phyloP scores from a whole-genome alignment of 495 filamentous ascomycete genomes.

The Penicillium macrosclerotiorum region DNA sequence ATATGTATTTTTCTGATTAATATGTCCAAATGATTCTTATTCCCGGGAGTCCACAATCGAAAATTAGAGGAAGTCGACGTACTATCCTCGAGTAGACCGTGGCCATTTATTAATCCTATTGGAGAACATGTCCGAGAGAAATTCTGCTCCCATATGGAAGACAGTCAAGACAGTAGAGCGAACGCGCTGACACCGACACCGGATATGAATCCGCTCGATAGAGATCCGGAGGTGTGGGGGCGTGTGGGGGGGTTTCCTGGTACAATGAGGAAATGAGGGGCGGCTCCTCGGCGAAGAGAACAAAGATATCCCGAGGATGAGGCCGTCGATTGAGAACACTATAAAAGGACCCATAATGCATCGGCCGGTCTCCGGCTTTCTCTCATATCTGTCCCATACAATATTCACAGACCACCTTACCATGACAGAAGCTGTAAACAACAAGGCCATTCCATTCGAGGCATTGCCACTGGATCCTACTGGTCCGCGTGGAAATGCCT shows the following conservation, averaged over 20 bases:
- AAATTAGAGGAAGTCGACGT: too few species aligned
- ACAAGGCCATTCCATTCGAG: slow-evolving; percentile 29
- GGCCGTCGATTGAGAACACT: not conserved
- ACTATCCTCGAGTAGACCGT: too few species aligned
- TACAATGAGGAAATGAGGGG: slow-evolving; percentile 1
- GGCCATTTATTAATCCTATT: too few species aligned
- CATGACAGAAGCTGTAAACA: slow-evolving; percentile 9
- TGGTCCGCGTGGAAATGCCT: slow-evolving; percentile 51
- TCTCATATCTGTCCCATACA: not conserved
- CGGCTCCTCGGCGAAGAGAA: not conserved
- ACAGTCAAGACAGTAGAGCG: too few species aligned
- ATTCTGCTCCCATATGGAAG: too few species aligned
- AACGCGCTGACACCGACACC: not conserved
- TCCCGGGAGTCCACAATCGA: too few species aligned
- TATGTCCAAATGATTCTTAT: not conserved
- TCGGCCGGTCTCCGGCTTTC: not conserved
- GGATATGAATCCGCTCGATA: slow-evolving; percentile 13
- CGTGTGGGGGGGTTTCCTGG: slow-evolving; percentile 6
- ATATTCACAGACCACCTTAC: not conserved
- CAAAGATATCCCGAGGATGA: slow-evolving; percentile 3
- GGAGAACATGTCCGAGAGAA: too few species aligned
- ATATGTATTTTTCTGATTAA: not conserved
- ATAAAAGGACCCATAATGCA: too few species aligned
- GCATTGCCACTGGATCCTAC: slow-evolving; percentile 45
- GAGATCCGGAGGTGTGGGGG: slow-evolving; percentile 9